Base-by-base conservation (phyloP, 495 filamentous ascomycete genomes). In the Penicillium herquei region DNA sequence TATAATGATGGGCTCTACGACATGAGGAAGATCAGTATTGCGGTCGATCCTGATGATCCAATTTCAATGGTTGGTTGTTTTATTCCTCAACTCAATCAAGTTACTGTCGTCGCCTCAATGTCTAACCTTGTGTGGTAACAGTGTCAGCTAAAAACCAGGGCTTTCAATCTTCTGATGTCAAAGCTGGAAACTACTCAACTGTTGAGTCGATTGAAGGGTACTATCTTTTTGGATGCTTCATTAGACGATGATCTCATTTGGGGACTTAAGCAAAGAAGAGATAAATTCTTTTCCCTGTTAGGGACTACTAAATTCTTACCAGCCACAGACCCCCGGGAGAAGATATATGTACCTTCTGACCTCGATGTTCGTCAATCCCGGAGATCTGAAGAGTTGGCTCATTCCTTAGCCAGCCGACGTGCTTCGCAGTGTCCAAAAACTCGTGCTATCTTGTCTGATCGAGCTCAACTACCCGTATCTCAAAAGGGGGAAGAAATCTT, bases 401-500 rank as follows among this genome's bases (percentile, higher is more conserved):
- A 45, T 16, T 30, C 18, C 6, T 34, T 63, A 32, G 16, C 52
- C 10, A 45, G 39, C 7, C 37, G 58, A 31, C 56, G 47, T 21
- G 26, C 51, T 17, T 51, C 51, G 13, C 14, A 49, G 34, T 39
- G 43, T 39, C 48, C 42, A 14, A 43, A 45, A 32, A 31, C 41
- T 11, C 10, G 52, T 26, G 49, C 43, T 41, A 44, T 56, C 41
- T 52, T 18, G 14, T 56, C 41, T 9, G 39, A 42, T 7, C 45
- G 35, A 46, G 43, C 31, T 12, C n/a, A 33, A 10, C 56, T 86
- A 30, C 83, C 83, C 3, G 80, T 86, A 69, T 78, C 72, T 39
- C 67, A 75, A 48, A 71, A 72, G 39, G 65, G 66, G 47, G 59
- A 65, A 1, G 33, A 74, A 39, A 67, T 85, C 14, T 58, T 84